Evolutionary conservation across 108 stramenopile species (phyloP).

Genomic region (Conticribra guillardii): DNA sequence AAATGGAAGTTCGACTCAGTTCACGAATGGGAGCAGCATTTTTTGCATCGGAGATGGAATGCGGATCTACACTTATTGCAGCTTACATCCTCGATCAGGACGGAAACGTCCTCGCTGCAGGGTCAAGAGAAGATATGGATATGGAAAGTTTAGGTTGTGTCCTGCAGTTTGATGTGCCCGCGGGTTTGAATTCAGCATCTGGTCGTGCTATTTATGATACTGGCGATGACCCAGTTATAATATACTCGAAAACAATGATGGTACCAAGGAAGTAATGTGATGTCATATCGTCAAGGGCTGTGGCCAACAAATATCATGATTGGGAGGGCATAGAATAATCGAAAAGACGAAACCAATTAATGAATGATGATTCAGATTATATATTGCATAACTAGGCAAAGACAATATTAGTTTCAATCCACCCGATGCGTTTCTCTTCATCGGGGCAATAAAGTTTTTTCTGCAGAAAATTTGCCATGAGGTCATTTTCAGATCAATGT

Average conservation of each 20-base stretch:
- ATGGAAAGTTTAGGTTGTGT: conserved; percentile 43
- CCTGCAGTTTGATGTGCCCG: conserved; percentile 32
- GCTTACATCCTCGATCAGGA: conserved; percentile 57
- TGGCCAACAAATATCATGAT: too few species aligned
- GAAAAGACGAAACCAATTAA: too few species aligned
- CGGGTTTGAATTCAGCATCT: conserved; percentile 27
- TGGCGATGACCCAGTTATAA: conserved; percentile 17
- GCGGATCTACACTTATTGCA: conserved; percentile 33
- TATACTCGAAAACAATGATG: conserved; percentile 34
- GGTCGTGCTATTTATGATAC: conserved; percentile 45
- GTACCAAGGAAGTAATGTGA: conserved; percentile 28
- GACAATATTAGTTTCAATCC: too few species aligned
- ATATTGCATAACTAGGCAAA: too few species aligned
- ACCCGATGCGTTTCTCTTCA: too few species aligned
- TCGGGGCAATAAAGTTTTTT: too few species aligned
- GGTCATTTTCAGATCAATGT: too few species aligned
- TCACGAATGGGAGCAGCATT: conserved; percentile 46
- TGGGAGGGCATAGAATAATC: too few species aligned
- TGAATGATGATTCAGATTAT: too few species aligned
- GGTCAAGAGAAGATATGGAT: conserved; percentile 55
- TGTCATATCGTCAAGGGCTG: too few species aligned
- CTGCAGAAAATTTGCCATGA: too few species aligned
- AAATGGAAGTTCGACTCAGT: conserved; percentile 37
- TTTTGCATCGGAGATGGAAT: conserved; percentile 23
- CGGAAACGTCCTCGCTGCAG: conserved; percentile 51